A percentile compares a stretch with the other conserved stretches of the same genome.
phyloP scores from a whole-genome alignment of 1,284 basidiomycete genomes.

The Microbotryum lychnidis-dioicae region DNA sequence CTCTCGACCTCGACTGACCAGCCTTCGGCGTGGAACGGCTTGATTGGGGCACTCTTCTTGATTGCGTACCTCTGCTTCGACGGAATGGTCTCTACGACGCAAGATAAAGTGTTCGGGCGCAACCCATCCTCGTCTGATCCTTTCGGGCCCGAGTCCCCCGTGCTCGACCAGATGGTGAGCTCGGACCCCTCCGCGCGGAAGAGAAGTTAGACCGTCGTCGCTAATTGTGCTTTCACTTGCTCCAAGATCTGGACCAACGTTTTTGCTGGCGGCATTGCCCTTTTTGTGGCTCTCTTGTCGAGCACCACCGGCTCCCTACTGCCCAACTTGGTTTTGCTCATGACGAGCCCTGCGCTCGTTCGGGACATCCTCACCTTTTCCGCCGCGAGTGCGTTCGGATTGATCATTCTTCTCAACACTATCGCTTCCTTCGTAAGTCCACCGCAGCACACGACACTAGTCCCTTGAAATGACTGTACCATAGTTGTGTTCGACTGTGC shows the following conservation, averaged over 20 bases:
- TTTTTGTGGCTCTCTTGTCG: slow-evolving; percentile 14
- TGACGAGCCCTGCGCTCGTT: slow-evolving; percentile 8
- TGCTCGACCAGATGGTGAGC: slow-evolving; percentile 32
- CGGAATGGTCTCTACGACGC: slow-evolving; percentile 33
- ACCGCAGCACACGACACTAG: neutral
- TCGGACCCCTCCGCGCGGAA: too few species aligned
- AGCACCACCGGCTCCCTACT: slow-evolving; percentile 20
- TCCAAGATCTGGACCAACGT: slow-evolving; percentile 32
- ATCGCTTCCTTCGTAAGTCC: slow-evolving; percentile 29
- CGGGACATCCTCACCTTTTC: slow-evolving; percentile 30
- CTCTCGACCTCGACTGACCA: neutral
- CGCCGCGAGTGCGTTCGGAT: slow-evolving; percentile 29
- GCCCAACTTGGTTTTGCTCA: slow-evolving; percentile 19
- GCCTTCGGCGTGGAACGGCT: neutral
- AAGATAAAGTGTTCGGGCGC: slow-evolving; percentile 32
- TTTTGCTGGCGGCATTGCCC: slow-evolving; percentile 25
- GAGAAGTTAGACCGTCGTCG: too few species aligned
- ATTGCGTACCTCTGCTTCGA: slow-evolving; percentile 34
- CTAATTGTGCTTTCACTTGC: too few species aligned
- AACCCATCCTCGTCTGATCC: slow-evolving; percentile 28
- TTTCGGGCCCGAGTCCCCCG: slow-evolving; percentile 30
- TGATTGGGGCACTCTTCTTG: slow-evolving; percentile 16
- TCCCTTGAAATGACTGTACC: neutral
- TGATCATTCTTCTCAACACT: slow-evolving; percentile 33
- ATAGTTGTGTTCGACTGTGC: too few species aligned